A percentile compares a stretch with the other conserved stretches of the same genome.
Conservation (phyloP, 345 rosid species). For the Syzygium oleosum region DNA sequence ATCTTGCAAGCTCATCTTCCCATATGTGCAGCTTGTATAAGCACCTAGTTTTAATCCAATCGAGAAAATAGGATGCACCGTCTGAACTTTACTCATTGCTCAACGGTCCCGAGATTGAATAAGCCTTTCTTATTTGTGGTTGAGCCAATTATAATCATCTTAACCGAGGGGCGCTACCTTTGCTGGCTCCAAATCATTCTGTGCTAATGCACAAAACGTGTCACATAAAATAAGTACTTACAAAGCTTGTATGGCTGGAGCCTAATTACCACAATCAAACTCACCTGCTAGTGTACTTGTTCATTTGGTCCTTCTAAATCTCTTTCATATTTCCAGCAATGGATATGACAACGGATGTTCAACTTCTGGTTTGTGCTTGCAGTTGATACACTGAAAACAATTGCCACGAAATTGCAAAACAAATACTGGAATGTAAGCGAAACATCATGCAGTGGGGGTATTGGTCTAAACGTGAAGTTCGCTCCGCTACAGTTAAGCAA, state of each 20-base stretch:
- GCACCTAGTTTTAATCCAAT: neutral
- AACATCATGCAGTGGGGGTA: constrained; percentile 31
- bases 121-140: neutral
- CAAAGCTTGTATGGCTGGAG: neutral
- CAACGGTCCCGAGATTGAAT: neutral
- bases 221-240: neutral
- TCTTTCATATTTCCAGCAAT: neutral
- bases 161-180: neutral
- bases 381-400: constrained; percentile 43
- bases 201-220: neutral
- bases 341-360: neutral
- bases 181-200: neutral
- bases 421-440: constrained; percentile 12
- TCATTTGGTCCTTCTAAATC: neutral
- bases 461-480: constrained; percentile 14
- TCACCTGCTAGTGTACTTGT: neutral
- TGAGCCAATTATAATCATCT: neutral
- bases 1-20: neutral
- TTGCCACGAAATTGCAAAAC: constrained; percentile 30
- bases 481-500: neutral
- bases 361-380: constrained; percentile 1
- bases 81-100: neutral
- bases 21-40: neutral
- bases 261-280: neutral
- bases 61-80: neutral